phyloP scores from a whole-genome alignment of 148 eudicot genomes.

The Dianthus caryophyllus region DNA sequence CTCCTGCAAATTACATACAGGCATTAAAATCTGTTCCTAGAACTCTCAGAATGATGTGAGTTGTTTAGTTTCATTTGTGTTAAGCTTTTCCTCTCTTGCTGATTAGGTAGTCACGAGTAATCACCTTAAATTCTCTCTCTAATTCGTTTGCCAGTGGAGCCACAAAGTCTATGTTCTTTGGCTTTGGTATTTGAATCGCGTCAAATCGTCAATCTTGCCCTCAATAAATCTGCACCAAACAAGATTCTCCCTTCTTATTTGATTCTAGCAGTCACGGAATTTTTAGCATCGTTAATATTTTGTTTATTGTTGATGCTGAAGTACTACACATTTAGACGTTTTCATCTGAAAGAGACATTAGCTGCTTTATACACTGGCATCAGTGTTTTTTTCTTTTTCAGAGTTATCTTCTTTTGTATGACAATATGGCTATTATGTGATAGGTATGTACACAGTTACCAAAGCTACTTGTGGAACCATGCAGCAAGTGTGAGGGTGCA shows the following conservation, averaged over 20 bases:
- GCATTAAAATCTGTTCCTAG: slow-evolving; percentile 84
- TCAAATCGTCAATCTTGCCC: not conserved
- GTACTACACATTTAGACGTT: not conserved
- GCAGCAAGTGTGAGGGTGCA: slow-evolving; percentile 85
- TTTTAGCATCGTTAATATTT: not conserved
- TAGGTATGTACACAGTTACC: slow-evolving; percentile 98
- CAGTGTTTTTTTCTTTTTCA: not conserved
- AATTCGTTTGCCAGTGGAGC: not conserved
- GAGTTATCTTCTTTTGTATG: not conserved
- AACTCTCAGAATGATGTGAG: slow-evolving; percentile 98
- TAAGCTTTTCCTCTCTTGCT: not conserved
- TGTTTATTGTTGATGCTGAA: not conserved
- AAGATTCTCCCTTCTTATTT: too few relatives aligned
- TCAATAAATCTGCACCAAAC: not conserved
- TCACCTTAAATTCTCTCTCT: not conserved
- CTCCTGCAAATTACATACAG: slow-evolving; percentile 78
- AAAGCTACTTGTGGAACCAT: slow-evolving; percentile 95
- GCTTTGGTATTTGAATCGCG: not conserved
- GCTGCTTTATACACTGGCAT: not conserved
- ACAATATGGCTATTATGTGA: slow-evolving; percentile 14
- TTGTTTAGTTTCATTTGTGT: slow-evolving; percentile 8
- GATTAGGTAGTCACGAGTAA: not conserved
- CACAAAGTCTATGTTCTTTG: not conserved
- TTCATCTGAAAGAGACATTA: not conserved
- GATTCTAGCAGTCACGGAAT: not conserved